Evolutionary conservation across 805 yeast species (phyloP), one percentile per base, ranked within the genome.

Genomic region (Grigorovia yakushimaensis): DNA sequence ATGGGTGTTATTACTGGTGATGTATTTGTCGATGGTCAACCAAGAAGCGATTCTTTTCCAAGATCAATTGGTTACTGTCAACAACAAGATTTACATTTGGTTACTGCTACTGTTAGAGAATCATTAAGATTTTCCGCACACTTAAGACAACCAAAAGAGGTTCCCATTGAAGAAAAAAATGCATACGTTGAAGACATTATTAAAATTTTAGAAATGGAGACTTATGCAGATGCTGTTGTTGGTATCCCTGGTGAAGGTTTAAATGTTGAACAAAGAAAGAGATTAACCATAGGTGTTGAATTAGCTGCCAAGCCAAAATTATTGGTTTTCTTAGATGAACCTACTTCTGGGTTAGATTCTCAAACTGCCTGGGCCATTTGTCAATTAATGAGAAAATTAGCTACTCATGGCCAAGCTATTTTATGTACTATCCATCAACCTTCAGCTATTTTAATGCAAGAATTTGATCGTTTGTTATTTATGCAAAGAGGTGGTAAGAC

Each of bases 341-440:
- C 84, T 22, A 79, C 84, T 27, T 79, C 84, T 45, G 84, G 84
- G 65, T 66, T 79, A 57, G 84, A 79, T 59, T 79, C 83, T 17
- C 83, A 79, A 63, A 76, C 84, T 39, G 82, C 84, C 11, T 79
- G 82, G 82, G 73, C 83, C 30, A 74, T 79, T 54, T 76, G 80
- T 62, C 73, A 76, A 59, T 70, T 79, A 62, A 71, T 79, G 77
- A 73, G 79, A 62, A 76, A 77, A 54, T 63, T 79, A 49, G 81
- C 82, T 8, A 67, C 72, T 54, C 74, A 73, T 54, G 83, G 83
- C 37, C 82, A 79, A 61, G 82, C 83, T 39, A 78, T 79, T 58
- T 67, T 79, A 61, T 79, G 84, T 71, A 84, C 94, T 27, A 84
- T 85, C 56, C 93, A 84, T 67, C 94, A 85, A 66, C 94, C 95